Evolutionary conservation across 345 rosid species (phyloP).

Genomic region (Populus pruinosa): DNA sequence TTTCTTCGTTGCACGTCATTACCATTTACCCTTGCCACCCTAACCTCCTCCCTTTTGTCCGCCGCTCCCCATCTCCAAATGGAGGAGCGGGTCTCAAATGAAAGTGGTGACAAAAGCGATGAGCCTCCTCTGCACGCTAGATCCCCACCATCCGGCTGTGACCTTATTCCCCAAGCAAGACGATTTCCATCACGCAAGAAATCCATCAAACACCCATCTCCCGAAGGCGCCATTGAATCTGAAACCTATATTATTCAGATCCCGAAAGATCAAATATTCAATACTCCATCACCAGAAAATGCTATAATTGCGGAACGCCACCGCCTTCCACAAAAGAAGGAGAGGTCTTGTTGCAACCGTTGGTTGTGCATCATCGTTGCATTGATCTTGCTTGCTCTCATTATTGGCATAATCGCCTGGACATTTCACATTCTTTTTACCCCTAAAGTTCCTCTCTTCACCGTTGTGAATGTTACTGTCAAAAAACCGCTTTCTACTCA

Average conservation of each 20-base stretch:
- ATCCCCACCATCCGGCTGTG: neutral
- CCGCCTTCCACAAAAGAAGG: conserved; percentile 20
- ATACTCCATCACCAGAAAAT: conserved; percentile 55
- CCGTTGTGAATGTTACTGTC: conserved; percentile 10
- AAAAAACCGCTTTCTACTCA: conserved; percentile 10
- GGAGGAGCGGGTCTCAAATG: conserved; percentile 9
- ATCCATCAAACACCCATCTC: neutral
- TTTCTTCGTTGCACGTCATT: neutral
- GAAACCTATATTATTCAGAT: conserved; percentile 52
- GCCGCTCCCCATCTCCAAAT: conserved; percentile 13
- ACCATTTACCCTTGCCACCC: neutral
- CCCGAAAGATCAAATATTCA: conserved; percentile 66
- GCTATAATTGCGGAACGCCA: conserved; percentile 45
- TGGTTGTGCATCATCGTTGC: conserved; percentile 22
- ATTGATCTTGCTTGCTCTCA: conserved; percentile 18
- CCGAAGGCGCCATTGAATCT: conserved; percentile 9
- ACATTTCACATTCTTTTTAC: conserved; percentile 7
- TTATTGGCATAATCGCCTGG: conserved; percentile 16
- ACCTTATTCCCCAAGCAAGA: neutral
- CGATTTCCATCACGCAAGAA: neutral
- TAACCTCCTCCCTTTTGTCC: neutral
- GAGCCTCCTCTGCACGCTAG: neutral
- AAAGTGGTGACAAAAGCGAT: neutral
- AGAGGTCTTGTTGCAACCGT: conserved; percentile 8
- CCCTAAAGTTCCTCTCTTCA: conserved; percentile 25